Base-by-base conservation (phyloP, 176 grass and related monocot genomes). In the Ensete ventricosum region DNA sequence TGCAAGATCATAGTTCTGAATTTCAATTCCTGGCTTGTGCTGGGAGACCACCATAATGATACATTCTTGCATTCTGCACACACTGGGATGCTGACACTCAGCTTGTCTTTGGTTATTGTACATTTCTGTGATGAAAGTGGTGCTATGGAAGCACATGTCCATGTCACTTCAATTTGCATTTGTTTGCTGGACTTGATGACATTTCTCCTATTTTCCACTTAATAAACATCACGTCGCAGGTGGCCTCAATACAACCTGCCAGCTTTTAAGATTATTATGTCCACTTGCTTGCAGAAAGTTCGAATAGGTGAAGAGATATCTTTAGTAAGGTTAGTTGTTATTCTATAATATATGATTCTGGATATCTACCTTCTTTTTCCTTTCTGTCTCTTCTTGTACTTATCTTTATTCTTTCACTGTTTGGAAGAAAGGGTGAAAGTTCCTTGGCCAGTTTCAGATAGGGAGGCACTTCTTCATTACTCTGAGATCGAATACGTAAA, bases 371-470 rank as follows among this genome's bases (percentile, higher is more conserved):
- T 59, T 27, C 24, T 26, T 68, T 11, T 50, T 60, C 22, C 1
- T 14, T 55, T 85, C 71, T 25, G 62, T 72, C 50, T 24, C 55
- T 64, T 76, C 8, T 80, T 81, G 53, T 80, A 76, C 14, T 83
- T 80, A 80, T 90, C 85, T 83, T 11, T 77, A 60, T 80, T 58
- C 75, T 86, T 87, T 87, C 82, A 64, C 72, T 86, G 84, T 91
- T 88, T 81, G 90, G 84, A 94, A 91, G 90, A 91, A 94, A 99
- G 95, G 80, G 75, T 94, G 90, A 94, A 99, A 82, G 88, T 94
- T 87, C 91, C 95, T 78, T 99, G 95, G 95, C 95, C 95, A 49
- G 81, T 99, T 76, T 91, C 95, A 54, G 86, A 99, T 57, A 91
- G 95, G 88, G 91, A 99, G 78, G 91, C 88, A 79, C 80, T 99